These are phyloP conservation scores for Suillus ampliporus DNA, from an alignment of 768 basidiomycete species.

Conservation along the genomic window DNA sequence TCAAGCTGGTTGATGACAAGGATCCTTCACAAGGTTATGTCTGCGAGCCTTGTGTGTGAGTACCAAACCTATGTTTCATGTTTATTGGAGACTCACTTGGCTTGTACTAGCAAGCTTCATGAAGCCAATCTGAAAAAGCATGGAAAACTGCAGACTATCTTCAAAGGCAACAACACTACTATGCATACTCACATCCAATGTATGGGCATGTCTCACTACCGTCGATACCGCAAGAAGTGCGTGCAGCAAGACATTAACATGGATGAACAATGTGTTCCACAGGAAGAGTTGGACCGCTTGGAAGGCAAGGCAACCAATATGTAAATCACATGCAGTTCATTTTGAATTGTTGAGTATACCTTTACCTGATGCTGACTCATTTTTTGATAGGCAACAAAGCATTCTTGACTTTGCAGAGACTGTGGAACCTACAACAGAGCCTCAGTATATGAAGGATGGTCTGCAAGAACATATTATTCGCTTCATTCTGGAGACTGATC, in stretches of 20 bases:
- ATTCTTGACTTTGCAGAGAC: background rate
- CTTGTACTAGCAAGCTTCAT: background rate
- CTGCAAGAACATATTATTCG: no score
- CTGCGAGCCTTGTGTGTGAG: conserved; percentile 1
- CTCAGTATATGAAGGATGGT: no score
- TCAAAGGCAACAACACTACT: conserved; percentile 1
- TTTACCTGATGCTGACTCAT: background rate
- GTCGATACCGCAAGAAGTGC: background rate
- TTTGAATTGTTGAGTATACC: background rate
- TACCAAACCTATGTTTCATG: background rate
- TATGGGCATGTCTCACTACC: conserved; percentile 1
- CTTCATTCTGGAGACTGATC: no score
- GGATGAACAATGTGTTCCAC: background rate
- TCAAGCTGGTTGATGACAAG: background rate
- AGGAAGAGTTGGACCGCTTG: background rate
- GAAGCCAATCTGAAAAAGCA: background rate
- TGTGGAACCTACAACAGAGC: background rate
- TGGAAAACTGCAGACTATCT: background rate
- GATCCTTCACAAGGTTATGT: background rate
- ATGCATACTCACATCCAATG: background rate
- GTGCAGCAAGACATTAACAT: background rate
- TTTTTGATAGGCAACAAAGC: background rate
- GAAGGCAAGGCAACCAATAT: background rate
- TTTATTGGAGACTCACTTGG: background rate
- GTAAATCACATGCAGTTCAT: background rate